phyloP scores from a whole-genome alignment of 2,329 filamentous ascomycete species.

The Colletotrichum eremochloae region DNA sequence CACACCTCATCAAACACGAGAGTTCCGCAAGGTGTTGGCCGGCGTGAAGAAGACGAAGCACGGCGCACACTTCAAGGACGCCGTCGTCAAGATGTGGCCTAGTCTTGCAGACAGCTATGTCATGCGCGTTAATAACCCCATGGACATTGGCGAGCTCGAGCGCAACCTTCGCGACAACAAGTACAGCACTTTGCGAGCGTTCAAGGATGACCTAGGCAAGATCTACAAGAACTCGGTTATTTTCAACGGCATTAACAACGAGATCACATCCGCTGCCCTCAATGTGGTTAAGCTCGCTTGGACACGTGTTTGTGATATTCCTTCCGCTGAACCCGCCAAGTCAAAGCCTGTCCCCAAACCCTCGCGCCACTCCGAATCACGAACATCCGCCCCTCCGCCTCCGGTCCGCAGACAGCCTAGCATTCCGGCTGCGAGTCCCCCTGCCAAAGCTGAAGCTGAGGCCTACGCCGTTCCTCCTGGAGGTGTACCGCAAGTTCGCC shows the following conservation, averaged over 20 bases:
- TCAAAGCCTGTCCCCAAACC: constrained; percentile 65
- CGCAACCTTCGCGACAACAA: constrained; percentile 76
- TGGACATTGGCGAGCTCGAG: constrained; percentile 89
- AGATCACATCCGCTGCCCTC: constrained; percentile 72
- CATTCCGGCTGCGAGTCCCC: constrained; percentile 53
- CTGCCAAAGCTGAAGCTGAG: constrained; percentile 49
- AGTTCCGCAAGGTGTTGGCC: constrained; percentile 75
- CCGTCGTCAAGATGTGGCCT: constrained; percentile 83
- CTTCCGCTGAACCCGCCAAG: constrained; percentile 69
- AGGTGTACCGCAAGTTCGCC: constrained; percentile 84
- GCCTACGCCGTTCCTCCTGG: constrained; percentile 83
- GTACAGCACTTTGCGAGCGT: constrained; percentile 79
- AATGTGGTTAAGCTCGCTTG: constrained; percentile 70
- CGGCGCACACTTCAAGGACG: constrained; percentile 79
- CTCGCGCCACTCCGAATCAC: constrained; percentile 60
- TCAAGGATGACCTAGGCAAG: constrained; percentile 80
- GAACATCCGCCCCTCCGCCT: constrained; percentile 51
- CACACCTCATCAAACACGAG: constrained; percentile 70
- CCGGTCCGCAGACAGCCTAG: constrained; percentile 49
- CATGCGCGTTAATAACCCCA: constrained; percentile 78
- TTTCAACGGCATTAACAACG: constrained; percentile 87
- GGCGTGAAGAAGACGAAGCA: constrained; percentile 89
- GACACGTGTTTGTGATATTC: constrained; percentile 58
- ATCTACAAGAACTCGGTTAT: constrained; percentile 82
- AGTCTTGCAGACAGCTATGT: constrained; percentile 80